Evolutionary conservation across 208 protist species (phyloP), one percentile per base, ranked within the genome.

Genomic region (Leishmania arabica): DNA sequence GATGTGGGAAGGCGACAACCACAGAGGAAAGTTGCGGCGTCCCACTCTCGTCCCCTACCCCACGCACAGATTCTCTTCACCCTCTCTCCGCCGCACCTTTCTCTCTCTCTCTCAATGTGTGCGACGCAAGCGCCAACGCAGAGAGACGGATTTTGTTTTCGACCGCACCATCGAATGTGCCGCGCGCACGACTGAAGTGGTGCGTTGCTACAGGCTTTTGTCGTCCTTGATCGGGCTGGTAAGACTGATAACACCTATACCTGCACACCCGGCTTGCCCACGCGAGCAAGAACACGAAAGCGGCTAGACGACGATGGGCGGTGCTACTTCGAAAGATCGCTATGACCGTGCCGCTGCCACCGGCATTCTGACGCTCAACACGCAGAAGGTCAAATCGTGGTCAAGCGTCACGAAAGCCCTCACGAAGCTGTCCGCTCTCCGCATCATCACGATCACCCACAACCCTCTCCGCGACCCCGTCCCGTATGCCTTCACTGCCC

Each of bases 281-380:
- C 37, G 21, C 4, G 15, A 27, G n/a, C 51, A 76, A 17, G 45
- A 13, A 31, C 3, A 9, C 45, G 11, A 42, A 24, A 2, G 1
- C 21, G 4, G 17, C 27, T 53, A 34, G 45, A 19, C 42, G 21
- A 53, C 68, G 11, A 77, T 77, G 73, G 73, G 73, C 0, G 6
- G 34, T 15, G 51, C 54, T 64, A 66, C 54, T 21, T 65, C 71
- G 42, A 85, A 80, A 21, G 83, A 89, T 9, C 84, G 85, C 58
- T 75, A 83, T 34, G 83, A 88, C 45, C 76, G 73, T 45, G 85
- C 90, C 8, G 66, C 77, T 15, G 65, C 54, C n/a, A 88, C 81
- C 4, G 90, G 90, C 54, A 86, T 89, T 17, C 75, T 90, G 53
- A 87, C 85, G 0, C 60, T 87, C 9, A 58, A 84, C 77, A 13